Conservation (phyloP, 352 stramenopile species). For the Thraustochytrium striatum region DNA sequence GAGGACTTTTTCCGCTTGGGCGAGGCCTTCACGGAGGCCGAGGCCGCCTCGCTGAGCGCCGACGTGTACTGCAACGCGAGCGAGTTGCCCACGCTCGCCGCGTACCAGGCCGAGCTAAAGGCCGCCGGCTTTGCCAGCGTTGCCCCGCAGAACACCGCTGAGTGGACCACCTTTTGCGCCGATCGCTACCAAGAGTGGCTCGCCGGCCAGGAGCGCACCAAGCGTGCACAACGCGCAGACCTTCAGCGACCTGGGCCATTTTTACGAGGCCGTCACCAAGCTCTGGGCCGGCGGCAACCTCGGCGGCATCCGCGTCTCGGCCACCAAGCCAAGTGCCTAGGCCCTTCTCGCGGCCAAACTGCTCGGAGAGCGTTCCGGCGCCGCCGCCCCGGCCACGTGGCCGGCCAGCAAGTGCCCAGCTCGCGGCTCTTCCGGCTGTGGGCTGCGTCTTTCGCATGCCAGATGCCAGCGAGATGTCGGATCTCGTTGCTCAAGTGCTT, state of each 20-base stretch:
- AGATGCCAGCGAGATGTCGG: too few species aligned
- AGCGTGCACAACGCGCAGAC: conserved; percentile 61
- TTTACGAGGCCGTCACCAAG: conserved; percentile 64
- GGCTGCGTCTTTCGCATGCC: too few species aligned
- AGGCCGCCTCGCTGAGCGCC: conserved; percentile 58
- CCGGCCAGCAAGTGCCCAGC: too few species aligned
- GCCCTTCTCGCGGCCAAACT: too few species aligned
- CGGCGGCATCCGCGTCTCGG: conserved; percentile 60
- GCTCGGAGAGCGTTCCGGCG: too few species aligned
- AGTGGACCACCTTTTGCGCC: conserved; percentile 66
- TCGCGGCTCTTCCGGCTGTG: too few species aligned
- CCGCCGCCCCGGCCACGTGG: too few species aligned
- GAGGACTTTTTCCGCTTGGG: conserved; percentile 69
- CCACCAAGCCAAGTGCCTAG: too few species aligned
- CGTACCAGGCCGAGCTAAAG: conserved; percentile 59
- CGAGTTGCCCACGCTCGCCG: conserved; percentile 56
- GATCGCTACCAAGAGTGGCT: conserved; percentile 59
- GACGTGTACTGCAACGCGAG: conserved; percentile 64
- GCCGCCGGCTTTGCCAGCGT: conserved; percentile 62
- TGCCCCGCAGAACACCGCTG: conserved; percentile 64
- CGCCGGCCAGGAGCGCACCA: conserved; percentile 59
- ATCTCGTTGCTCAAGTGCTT: too few species aligned
- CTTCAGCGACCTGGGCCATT: conserved; percentile 65
- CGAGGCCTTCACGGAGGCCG: conserved; percentile 58
- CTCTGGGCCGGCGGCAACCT: conserved; percentile 65